A percentile compares a stretch with the other conserved stretches of the same genome.
phyloP scores from a whole-genome alignment of 768 basidiomycete genomes.

The Pleurotus pulmonarius region DNA sequence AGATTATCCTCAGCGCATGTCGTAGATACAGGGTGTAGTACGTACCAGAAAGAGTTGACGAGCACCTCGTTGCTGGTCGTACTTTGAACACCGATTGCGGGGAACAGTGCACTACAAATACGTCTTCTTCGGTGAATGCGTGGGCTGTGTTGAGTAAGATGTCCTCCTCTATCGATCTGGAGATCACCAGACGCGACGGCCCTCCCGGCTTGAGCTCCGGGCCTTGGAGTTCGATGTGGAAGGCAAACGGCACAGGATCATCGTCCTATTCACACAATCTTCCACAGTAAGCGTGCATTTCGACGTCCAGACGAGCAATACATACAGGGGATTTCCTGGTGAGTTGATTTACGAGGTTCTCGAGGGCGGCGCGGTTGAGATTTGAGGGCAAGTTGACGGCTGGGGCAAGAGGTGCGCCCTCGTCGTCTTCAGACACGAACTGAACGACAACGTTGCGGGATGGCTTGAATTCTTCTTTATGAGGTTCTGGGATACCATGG shows the following conservation, averaged over 20 bases:
- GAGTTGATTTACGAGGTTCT: conserved; percentile 86
- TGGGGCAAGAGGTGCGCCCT: conserved; percentile 78
- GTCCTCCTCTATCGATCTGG: conserved; percentile 81
- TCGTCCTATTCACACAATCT: conserved; percentile 48
- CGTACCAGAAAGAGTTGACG: conserved; percentile 82
- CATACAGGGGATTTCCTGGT: conserved; percentile 58
- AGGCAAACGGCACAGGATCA: conserved; percentile 89
- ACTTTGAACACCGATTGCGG: conserved; percentile 96
- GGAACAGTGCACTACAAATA: conserved; percentile 84
- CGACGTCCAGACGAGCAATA: conserved; percentile 16
- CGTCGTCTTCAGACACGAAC: conserved; percentile 80
- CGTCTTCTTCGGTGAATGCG: conserved; percentile 79
- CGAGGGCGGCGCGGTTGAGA: conserved; percentile 77
- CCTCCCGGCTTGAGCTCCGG: conserved; percentile 43
- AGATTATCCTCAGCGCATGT: background rate
- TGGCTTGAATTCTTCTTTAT: conserved; percentile 38
- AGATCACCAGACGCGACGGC: conserved; percentile 77
- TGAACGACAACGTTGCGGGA: conserved; percentile 82
- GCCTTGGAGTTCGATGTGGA: conserved; percentile 76
- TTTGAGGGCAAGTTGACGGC: conserved; percentile 88
- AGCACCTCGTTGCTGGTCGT: conserved; percentile 90
- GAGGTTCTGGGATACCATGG: conserved; percentile 68
- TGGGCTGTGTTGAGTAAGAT: conserved; percentile 71
- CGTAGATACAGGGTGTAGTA: conserved; percentile 7
- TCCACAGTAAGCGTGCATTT: conserved; percentile 14